Evolutionary conservation across 257 asterid genomes (phyloP), one percentile per base, ranked within the genome.

Genomic region (Solanum dulcamara): DNA sequence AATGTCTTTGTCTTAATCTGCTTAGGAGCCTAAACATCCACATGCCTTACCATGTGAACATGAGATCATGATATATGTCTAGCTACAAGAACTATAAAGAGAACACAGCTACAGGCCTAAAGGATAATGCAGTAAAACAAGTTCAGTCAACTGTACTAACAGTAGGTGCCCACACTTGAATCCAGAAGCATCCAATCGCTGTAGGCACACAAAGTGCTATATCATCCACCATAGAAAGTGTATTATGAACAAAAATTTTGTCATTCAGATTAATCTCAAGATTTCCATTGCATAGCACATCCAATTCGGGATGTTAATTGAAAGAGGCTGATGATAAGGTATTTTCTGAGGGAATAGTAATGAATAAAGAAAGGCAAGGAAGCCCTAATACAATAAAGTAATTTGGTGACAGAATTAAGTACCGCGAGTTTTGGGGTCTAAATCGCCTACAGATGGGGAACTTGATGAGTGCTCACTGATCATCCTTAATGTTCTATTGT

Each of bases 341-440:
- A n/a, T 5, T 74, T 72, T 44, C 57, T 42, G 57, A 30, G 24
- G 60, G 59, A 26, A 44, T 26, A 44, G 24, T 42, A 42, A 42
- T 42, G 38, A 46, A 44, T 75, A 75, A 75, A 26, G 26, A 46
- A 22, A 48, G 17, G 28, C 14, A 75, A 77, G 38, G 38, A 77
- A 28, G 26, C 38, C 57, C 26, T 77, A 46, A 77, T 50, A 50
- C 50, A 33, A 22, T 33, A 50, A 84, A 68, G 53, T 84, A 68
- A 48, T 48, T 40, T 30, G 42, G 86, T 68, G 81, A 30, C 7
- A 68, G 33, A 84, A 86, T 81, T 44, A 84, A 85, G 84, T 93
- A 96, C 99, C 98, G n/a, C 98, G 97, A 77, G 91, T 84, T 85
- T 84, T 93, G 84, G 94, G 92, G 88, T 95, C 98, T 81, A 95